Percentiles rank a stretch among this genome's conserved stretches.
phyloP scores from a whole-genome alignment of 306 rosid genomes.

The Sesbania bispinosa region DNA sequence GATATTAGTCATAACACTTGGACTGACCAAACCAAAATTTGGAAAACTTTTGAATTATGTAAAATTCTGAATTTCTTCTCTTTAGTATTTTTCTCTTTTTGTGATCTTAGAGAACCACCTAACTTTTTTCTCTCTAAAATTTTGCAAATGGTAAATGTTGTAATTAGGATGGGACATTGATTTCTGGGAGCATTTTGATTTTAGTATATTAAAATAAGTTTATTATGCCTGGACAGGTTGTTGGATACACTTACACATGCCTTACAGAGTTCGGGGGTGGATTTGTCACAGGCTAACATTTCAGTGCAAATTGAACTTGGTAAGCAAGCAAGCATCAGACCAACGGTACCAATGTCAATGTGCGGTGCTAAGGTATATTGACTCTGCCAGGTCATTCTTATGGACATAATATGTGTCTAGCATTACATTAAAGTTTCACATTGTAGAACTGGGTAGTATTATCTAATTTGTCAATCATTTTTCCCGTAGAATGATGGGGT shows the following conservation, averaged over 20 bases:
- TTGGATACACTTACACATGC: constrained; percentile 83
- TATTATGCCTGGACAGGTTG: constrained; percentile 56
- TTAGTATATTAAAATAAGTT: background rate
- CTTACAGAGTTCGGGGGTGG: constrained; percentile 91
- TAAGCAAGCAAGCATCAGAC: constrained; percentile 48
- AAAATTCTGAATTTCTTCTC: background rate
- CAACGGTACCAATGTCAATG: constrained; percentile 39
- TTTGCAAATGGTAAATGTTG: background rate
- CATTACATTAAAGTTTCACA: constrained; percentile 2
- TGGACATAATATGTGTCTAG: background rate
- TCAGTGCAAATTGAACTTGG: constrained; percentile 95
- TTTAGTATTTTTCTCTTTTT: background rate
- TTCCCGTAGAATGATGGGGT: constrained; percentile 50
- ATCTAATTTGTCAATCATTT: constrained; percentile 31
- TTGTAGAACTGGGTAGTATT: background rate
- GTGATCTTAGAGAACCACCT: background rate
- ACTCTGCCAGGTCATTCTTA: background rate
- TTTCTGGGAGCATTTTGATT: constrained; percentile 12
- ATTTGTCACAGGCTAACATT: constrained; percentile 87
- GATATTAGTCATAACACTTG: background rate
- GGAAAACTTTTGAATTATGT: background rate
- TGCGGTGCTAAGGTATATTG: constrained; percentile 54
- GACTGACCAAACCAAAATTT: background rate
- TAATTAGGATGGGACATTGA: background rate
- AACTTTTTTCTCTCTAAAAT: background rate